Percentiles rank a stretch among this genome's conserved stretches.
phyloP scores from a whole-genome alignment of 805 yeast genomes.

The Yamadazyma tumulicola region DNA sequence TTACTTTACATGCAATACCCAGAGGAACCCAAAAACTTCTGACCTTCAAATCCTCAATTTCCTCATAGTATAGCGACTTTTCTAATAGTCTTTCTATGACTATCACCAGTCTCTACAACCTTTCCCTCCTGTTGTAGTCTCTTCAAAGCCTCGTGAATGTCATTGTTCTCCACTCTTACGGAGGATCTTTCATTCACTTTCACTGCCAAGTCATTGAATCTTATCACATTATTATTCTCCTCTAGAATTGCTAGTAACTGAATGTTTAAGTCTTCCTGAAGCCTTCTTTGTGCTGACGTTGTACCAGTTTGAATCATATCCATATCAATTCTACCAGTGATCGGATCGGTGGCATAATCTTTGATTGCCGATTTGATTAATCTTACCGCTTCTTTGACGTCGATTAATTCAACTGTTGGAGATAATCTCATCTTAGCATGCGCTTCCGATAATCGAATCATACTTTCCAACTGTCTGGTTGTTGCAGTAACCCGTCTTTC shows the following conservation, averaged over 20 bases:
- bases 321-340: constrained; percentile 96
- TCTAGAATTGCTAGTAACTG: constrained; percentile 57
- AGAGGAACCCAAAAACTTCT: neutral
- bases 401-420: constrained; percentile 64
- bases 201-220: constrained; percentile 56
- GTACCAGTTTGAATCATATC: constrained; percentile 96
- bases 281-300: constrained; percentile 76
- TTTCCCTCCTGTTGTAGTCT: constrained; percentile 70
- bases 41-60: too few relatives aligned
- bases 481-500: constrained; percentile 97
- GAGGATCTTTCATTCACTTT: constrained; percentile 65
- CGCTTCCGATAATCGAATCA: constrained; percentile 93
- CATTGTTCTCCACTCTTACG: constrained; percentile 64
- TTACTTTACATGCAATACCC: too few relatives aligned
- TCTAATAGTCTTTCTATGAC: constrained; percentile 58
- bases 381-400: constrained; percentile 91
- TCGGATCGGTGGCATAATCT: constrained; percentile 97
- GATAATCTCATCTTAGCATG: constrained; percentile 95
- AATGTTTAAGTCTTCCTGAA: constrained; percentile 68
- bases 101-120: constrained; percentile 67
- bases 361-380: constrained; percentile 90
- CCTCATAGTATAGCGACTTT: constrained; percentile 12
- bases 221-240: constrained; percentile 45
- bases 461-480: constrained; percentile 92
- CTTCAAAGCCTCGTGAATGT: constrained; percentile 63